phyloP scores from a whole-genome alignment of 148 eudicot species.

The Chenopodium berlandieri region DNA sequence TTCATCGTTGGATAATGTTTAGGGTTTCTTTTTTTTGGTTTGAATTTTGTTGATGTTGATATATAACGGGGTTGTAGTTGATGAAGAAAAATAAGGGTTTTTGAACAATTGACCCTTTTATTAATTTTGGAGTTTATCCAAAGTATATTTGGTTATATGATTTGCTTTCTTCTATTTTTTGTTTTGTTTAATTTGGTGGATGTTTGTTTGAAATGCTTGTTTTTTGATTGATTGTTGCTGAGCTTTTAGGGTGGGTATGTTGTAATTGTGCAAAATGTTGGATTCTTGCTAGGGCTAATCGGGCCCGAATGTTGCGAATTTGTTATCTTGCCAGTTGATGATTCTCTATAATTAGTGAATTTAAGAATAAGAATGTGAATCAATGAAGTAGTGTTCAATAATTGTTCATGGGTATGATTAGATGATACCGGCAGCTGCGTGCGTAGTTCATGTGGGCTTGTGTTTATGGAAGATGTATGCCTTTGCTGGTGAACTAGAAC shows the following conservation, averaged over 20 bases:
- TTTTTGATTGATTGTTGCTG: not conserved
- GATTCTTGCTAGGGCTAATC: not conserved
- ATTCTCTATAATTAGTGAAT: not conserved
- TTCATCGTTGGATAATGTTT: not conserved
- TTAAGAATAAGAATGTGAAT: not conserved
- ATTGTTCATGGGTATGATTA: not conserved
- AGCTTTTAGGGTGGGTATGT: too few relatives aligned
- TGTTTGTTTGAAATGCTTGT: not conserved
- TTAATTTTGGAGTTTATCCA: not conserved
- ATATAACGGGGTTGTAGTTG: not conserved
- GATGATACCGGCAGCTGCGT: not conserved
- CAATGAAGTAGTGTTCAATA: not conserved
- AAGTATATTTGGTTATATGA: not conserved
- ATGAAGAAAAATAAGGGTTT: constrained; percentile 20
- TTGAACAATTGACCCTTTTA: constrained; percentile 10
- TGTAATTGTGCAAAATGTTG: not conserved
- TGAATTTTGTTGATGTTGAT: not conserved
- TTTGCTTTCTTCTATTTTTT: not conserved
- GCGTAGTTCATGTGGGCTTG: not conserved
- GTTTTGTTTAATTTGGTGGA: not conserved
- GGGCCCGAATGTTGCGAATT: not conserved
- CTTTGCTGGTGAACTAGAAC: not conserved
- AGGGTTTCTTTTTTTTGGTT: not conserved
- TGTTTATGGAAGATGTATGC: not conserved
- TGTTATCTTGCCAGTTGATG: not conserved